Percentiles rank a stretch among this genome's conserved stretches.
phyloP scores from a whole-genome alignment of 176 grass and related monocot species.

The Bothriochloa decipiens region DNA sequence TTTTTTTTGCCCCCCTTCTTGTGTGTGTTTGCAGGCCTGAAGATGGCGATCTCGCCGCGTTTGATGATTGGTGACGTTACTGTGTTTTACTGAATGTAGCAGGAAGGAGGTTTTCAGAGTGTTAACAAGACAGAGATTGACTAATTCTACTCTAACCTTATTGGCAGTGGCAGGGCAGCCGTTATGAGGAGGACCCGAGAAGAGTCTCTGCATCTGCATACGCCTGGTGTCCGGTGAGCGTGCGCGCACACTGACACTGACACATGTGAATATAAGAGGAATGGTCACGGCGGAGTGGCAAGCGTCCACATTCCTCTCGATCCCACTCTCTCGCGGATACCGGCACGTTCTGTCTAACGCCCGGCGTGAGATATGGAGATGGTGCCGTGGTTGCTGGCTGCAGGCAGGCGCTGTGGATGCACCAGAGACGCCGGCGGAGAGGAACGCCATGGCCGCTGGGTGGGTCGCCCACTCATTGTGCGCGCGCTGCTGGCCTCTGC shows the following conservation, averaged over 20 bases:
- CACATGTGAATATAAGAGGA: constrained; percentile 5
- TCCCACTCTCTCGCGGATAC: not conserved
- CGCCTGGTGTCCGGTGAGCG: constrained; percentile 1
- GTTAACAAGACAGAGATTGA: too few relatives aligned
- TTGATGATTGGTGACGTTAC: not conserved
- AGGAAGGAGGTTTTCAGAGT: not conserved
- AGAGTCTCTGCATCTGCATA: too few relatives aligned
- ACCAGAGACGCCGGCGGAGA: not conserved
- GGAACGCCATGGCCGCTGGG: not conserved
- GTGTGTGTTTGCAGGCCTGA: too few relatives aligned
- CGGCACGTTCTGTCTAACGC: constrained; percentile 12
- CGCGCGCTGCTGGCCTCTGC: not conserved
- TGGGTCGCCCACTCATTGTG: constrained; percentile 27
- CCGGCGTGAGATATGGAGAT: too few relatives aligned
- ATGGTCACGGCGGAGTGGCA: not conserved
- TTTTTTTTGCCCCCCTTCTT: too few relatives aligned
- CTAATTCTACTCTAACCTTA: too few relatives aligned
- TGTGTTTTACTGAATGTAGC: not conserved
- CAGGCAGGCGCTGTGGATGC: not conserved
- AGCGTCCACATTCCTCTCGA: not conserved
- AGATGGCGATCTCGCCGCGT: too few relatives aligned
- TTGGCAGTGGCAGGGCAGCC: too few relatives aligned
- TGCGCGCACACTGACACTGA: not conserved
- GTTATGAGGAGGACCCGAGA: too few relatives aligned
- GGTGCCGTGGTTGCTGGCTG: not conserved